Evolutionary conservation across 1,284 basidiomycete genomes (phyloP).

Genomic region (Phellinidium pouzarii): DNA sequence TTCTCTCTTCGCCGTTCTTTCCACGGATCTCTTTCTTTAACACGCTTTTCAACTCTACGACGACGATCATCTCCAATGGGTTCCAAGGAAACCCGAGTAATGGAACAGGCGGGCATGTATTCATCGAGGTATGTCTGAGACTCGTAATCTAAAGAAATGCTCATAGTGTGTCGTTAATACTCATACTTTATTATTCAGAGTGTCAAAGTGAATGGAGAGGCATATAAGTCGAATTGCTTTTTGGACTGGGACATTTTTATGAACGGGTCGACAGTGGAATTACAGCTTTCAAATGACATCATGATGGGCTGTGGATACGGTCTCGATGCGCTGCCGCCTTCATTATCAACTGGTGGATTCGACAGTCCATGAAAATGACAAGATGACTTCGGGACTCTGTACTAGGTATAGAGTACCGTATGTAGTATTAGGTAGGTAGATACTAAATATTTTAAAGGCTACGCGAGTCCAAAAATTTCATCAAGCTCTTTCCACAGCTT

Average conservation of each 20-base stretch:
- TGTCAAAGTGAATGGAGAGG: constrained; percentile 47
- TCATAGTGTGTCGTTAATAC: neutral
- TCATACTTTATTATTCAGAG: constrained; percentile 32
- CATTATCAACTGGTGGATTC: constrained; percentile 52
- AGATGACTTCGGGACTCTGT: too few species aligned
- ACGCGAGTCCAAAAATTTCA: neutral
- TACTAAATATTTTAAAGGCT: too few species aligned
- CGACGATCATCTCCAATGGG: constrained; percentile 44
- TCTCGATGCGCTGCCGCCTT: constrained; percentile 44
- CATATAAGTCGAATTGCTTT: constrained; percentile 55
- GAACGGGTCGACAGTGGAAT: constrained; percentile 40
- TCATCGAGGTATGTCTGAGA: constrained; percentile 38
- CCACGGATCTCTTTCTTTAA: constrained; percentile 53
- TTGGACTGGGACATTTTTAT: constrained; percentile 57
- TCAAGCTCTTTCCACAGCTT: constrained; percentile 28
- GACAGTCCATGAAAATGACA: too few species aligned
- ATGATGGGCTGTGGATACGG: constrained; percentile 43
- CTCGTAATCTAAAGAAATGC: constrained; percentile 2
- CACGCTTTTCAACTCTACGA: constrained; percentile 48
- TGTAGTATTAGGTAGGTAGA: too few species aligned
- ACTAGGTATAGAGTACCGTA: too few species aligned
- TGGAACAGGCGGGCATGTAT: constrained; percentile 47
- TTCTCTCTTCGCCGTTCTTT: constrained; percentile 59
- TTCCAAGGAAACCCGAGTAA: constrained; percentile 46
- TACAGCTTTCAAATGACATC: constrained; percentile 47